phyloP scores from a whole-genome alignment of 1,139 yeast species.

The Yamadazyma diddensiae region DNA sequence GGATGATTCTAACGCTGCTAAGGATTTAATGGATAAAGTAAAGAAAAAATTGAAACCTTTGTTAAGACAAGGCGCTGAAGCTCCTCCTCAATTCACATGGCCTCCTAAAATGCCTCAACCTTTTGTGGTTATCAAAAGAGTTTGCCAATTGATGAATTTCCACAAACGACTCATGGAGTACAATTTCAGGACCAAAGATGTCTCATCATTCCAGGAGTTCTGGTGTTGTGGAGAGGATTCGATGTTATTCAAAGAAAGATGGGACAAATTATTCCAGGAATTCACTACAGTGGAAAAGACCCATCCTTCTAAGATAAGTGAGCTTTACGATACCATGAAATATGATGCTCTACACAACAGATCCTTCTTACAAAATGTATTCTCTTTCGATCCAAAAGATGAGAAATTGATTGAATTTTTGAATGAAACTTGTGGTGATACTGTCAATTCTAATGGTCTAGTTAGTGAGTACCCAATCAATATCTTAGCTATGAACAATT shows the following conservation, averaged over 20 bases:
- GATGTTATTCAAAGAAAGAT: constrained; percentile 81
- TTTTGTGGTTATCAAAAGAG: constrained; percentile 85
- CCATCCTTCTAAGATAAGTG: constrained; percentile 96
- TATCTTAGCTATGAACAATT: constrained; percentile 71
- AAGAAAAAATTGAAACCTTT: constrained; percentile 94
- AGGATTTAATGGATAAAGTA: constrained; percentile 95
- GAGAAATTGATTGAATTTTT: constrained; percentile 38
- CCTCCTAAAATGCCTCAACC: constrained; percentile 99
- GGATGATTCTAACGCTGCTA: constrained; percentile 98
- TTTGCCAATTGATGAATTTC: constrained; percentile 92
- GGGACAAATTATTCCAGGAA: constrained; percentile 96
- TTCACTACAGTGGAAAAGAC: constrained; percentile 92
- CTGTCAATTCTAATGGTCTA: constrained; percentile 58
- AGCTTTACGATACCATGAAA: constrained; percentile 96
- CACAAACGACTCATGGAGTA: constrained; percentile 82
- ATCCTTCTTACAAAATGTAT: constrained; percentile 78
- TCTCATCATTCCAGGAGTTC: constrained; percentile 62
- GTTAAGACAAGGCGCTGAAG: constrained; percentile 91
- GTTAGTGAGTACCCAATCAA: constrained; percentile 82
- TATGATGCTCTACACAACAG: constrained; percentile 96
- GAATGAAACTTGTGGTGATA: constrained; percentile 44
- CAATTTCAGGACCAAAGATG: constrained; percentile 70
- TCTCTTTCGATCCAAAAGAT: constrained; percentile 64
- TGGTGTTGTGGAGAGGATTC: constrained; percentile 99
- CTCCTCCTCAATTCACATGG: constrained; percentile 99